Base-by-base conservation (phyloP, 2,329 filamentous ascomycete genomes). In the Calonectria pteridis region DNA sequence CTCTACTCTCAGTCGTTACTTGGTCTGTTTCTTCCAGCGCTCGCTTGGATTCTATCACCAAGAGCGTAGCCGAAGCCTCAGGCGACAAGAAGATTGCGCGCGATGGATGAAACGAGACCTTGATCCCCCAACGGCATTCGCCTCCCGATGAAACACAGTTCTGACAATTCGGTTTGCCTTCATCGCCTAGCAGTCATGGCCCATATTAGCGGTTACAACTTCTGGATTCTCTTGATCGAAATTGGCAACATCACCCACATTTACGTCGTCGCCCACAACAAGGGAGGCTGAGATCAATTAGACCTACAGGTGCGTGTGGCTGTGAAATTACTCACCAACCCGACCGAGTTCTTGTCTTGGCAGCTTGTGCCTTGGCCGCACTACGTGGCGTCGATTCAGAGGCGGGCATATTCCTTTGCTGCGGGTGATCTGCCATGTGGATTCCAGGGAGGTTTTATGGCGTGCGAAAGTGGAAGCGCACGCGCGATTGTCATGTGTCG, bases 51-150 rank as follows among this genome's bases (percentile, higher is more conserved):
- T 70, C 67, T 31, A 70, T 64, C 5, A 28, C 33, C 0, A 11
- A 23, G 7, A 70, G 67, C 31, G 28, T 33, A 35, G 53, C 35
- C 26, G 46, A 53, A 33, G 64, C 67, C 16, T 53, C 43, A 3
- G 29, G 16, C 6, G 67, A 70, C 10, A 70, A 58, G 4, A 64
- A 26, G 13, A 70, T 33, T 6, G 67, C 20, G 23, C 67, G 55
- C 0, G 67, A 70, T 9, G 67, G 46, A 23, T 70, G 67, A 20
- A 70, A 70, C 1, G 67, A 70, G 4, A 70, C 55, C 16, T 70
- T 70, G 13, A 70, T 18, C 6, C 67, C 67, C 67, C 67, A 70
- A 7, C 31, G 29, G 18, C 67, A 70, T 9, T 49, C 58, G 53
- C 35, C 58, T 18, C 43, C 55, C 9, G 43, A 50, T 6, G 55